Conservation (phyloP, 495 filamentous ascomycete genomes). For the Penicillium bovifimosum region DNA sequence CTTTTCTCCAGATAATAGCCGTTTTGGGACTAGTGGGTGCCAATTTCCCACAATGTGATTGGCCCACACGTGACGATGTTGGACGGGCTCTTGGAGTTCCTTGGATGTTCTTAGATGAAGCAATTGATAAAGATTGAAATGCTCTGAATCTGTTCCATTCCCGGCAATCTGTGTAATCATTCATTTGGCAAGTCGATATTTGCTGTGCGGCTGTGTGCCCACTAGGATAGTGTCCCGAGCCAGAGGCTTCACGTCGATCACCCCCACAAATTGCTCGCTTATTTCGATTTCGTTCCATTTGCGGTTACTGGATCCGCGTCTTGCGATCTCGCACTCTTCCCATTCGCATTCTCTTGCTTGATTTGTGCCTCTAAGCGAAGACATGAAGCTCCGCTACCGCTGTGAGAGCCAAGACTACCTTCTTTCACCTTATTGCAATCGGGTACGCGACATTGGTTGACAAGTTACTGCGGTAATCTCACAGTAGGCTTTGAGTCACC, state of each 20-base stretch:
- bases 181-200: background rate
- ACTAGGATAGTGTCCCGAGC: background rate
- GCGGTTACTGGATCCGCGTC: background rate
- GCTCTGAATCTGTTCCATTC: conserved; percentile 8
- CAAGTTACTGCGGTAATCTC: background rate
- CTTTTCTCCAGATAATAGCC: conserved; percentile 24
- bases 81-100: background rate
- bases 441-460: background rate
- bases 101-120: conserved; percentile 9
- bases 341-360: background rate
- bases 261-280: background rate
- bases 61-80: conserved; percentile 2
- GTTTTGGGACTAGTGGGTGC: conserved; percentile 24
- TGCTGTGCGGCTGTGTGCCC: background rate
- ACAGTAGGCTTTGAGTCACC: background rate
- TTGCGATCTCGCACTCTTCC: background rate
- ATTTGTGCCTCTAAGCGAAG: background rate
- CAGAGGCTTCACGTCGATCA: background rate
- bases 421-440: background rate
- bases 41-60: background rate
- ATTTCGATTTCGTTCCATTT: background rate
- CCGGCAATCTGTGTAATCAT: background rate
- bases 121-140: conserved; percentile 14
- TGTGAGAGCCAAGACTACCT: background rate
- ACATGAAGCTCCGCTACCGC: background rate